Conservation (phyloP, 306 rosid species). For the Carpinus viminea region DNA sequence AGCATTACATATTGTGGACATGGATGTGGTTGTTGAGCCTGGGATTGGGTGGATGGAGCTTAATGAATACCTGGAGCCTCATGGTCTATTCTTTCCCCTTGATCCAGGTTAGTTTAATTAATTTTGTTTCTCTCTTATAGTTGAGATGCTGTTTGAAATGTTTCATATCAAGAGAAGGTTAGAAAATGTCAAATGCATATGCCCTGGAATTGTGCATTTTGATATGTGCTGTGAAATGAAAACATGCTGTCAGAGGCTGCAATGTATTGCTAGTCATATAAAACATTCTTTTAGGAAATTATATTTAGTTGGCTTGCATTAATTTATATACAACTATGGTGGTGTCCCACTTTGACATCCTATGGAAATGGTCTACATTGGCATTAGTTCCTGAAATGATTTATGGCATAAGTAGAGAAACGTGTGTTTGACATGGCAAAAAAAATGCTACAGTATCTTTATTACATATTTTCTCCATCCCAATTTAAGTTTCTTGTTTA, state of each 20-base stretch:
- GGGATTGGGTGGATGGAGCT: constrained; percentile 99
- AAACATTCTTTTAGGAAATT: neutral
- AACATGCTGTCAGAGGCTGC: neutral
- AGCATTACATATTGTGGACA: constrained; percentile 82
- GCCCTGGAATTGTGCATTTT: constrained; percentile 17
- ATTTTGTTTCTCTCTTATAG: neutral
- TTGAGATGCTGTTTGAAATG: neutral
- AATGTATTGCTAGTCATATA: neutral
- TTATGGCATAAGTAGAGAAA: neutral
- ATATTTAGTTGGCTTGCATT: neutral
- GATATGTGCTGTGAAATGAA: neutral
- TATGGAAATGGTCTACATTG: neutral
- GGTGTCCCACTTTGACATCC: neutral
- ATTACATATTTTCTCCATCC: neutral
- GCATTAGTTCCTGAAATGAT: neutral
- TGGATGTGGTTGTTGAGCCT: constrained; percentile 97
- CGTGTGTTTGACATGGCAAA: neutral
- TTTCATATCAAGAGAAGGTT: neutral
- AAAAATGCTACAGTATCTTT: neutral
- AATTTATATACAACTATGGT: neutral
- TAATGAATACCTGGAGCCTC: constrained; percentile 89
- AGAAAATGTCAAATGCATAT: constrained; percentile 10
- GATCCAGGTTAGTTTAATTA: constrained; percentile 78
- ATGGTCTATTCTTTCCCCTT: constrained; percentile 95
- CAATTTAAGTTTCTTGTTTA: neutral